These are phyloP conservation scores for Globisporangium alternatum DNA, from an alignment of 352 stramenopile genomes.

Conservation along the genomic window DNA sequence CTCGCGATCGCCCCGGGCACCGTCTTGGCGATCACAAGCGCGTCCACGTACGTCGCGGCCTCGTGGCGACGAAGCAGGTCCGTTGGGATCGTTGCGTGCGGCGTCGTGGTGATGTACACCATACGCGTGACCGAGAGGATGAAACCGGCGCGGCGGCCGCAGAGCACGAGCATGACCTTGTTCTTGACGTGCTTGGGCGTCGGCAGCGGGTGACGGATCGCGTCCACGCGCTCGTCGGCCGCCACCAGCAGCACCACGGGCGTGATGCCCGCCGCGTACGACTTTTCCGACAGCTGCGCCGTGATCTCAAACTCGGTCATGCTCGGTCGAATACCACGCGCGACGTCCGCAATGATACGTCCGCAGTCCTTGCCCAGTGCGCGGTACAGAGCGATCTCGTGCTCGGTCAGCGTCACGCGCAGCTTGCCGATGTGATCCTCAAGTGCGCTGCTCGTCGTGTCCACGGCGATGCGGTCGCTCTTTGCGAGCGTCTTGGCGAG, in stretches of 20 bases:
- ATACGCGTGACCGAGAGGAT: constrained; percentile 64
- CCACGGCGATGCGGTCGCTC: constrained; percentile 34
- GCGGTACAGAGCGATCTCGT: constrained; percentile 59
- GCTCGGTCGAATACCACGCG: constrained; percentile 33
- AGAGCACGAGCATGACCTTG: constrained; percentile 79
- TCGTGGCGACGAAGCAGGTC: constrained; percentile 60
- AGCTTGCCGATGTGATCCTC: constrained; percentile 32
- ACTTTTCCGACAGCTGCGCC: constrained; percentile 31
- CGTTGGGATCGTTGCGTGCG: constrained; percentile 19
- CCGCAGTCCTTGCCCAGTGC: constrained; percentile 56
- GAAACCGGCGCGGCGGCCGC: constrained; percentile 56
- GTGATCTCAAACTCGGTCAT: constrained; percentile 62
- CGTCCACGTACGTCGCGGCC: constrained; percentile 68
- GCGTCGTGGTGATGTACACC: constrained; percentile 55
- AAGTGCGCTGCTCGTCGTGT: constrained; percentile 26
- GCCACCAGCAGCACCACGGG: constrained; percentile 59
- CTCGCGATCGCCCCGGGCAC: constrained; percentile 28
- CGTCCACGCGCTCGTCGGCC: constrained; percentile 62
- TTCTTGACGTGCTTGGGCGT: constrained; percentile 67
- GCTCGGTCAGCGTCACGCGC: constrained; percentile 41
- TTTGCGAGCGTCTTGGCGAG: constrained; percentile 38
- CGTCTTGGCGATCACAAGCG: constrained; percentile 45
- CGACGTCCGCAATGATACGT: constrained; percentile 55
- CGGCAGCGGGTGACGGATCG: constrained; percentile 63
- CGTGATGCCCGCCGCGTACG: constrained; percentile 46